Base-by-base conservation (phyloP, 495 filamentous ascomycete genomes). In the Aspergillus diversus region DNA sequence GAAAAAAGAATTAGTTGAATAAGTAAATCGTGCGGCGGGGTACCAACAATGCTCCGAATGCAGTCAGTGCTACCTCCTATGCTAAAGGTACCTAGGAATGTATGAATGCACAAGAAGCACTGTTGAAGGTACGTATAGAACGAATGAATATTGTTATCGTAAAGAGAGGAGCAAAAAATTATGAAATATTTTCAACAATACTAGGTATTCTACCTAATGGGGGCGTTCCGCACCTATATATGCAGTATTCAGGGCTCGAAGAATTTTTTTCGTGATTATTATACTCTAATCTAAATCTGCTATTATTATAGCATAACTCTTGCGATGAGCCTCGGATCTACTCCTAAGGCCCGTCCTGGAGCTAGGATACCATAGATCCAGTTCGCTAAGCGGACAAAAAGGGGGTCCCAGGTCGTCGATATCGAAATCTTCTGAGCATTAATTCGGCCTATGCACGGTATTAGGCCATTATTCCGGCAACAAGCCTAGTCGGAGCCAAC, bases 301-400 rank as follows among this genome's bases (percentile, higher is more conserved):
- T 43, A 43, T 43, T 43, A 43, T 43, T 12, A 43, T 43, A 43
- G 11, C 16, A 50, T 50, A 27, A 61, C 54, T 47, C 59, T 60
- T 60, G 37, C 15, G 27, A 55, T 51, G 43, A 60, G 59, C 34
- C 48, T 61, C 50, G 59, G 59, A 55, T 54, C 59, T 27, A 27
- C 21, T 27, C 21, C 21, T 61, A 2, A 55, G 50, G 35, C 57
- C 39, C 11, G 47, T 34, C n/a, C 57, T 51, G 50, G 33, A 48
- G 27, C 32, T 46, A 9, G 3, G 43, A 16, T 27, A 5, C 34
- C 47, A 50, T 35, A 51, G 57, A 59, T 51, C 46, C n/a, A 51
- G 51, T 15, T 8, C 59, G 33, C 51, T 35, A 47, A 33, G 9
- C 35, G 8, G 32, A 11, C 42, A 46, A 13, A 54, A 42, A 42